Base-by-base conservation (phyloP, 441 rosid genomes). In the Codiaeum variegatum region DNA sequence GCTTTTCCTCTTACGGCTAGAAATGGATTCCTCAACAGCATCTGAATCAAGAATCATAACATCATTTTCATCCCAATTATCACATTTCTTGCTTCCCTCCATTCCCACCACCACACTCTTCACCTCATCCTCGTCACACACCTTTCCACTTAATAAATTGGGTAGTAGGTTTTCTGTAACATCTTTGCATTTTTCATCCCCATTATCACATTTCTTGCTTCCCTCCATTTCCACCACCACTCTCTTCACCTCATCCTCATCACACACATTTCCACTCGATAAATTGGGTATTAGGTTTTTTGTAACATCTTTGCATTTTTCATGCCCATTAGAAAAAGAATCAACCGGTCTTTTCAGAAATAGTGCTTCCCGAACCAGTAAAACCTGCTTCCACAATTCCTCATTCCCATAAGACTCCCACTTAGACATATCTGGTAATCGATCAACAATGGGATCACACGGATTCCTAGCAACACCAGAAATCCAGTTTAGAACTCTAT, bases 381-480 rank as follows among this genome's bases (percentile, higher is more conserved):
- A 83, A 69, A 85, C 84, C 80, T 85, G 92, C 84, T 83, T 92
- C 99, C 99, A 91, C 7, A 82, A 70, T 76, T 84, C 85, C 31
- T 83, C 91, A 70, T 71, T 85, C 68, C 86, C 91, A 75, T 77
- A 84, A 62, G 77, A 77, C 18, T 72, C 88, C 99, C 96, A 94
- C 63, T 86, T 86, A 18, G 93, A 79, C 62, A 76, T 78, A 44
- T 88, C 91, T 0, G 96, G 97, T 77, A 90, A 71, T 55, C 77
- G 54, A 64, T 72, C 87, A 76, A 88, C 68, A 23, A 75, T 70
- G 1, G 74, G 70, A 69, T 85, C 79, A 75, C 86, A 88, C 3
- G 97, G 98, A 81, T 88, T 72, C 77, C 80, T 85, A 0, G 98
- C 96, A 75, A 82, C 73, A 72, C 80, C 73, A n/a, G 73, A 81